These are phyloP conservation scores for Kodamaea sagamina DNA, from an alignment of 805 yeast genomes.

Conservation along the genomic window DNA sequence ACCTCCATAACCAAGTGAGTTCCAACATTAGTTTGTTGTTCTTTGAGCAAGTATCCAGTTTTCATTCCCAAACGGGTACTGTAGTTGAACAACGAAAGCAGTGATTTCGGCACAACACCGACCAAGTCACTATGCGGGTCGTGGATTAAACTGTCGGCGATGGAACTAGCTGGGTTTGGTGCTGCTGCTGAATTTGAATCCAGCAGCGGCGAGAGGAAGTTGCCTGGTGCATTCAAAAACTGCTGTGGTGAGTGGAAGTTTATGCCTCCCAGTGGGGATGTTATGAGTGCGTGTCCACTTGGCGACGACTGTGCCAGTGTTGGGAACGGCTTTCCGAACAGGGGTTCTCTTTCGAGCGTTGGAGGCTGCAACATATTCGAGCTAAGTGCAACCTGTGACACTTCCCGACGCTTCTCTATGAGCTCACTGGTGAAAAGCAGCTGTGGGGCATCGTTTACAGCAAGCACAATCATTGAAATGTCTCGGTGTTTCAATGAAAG, in stretches of 20 bases:
- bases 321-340: slow-evolving; percentile 6
- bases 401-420: slow-evolving; percentile 2
- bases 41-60: slow-evolving; percentile 65
- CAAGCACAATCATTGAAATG: slow-evolving; percentile 65
- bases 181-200: slow-evolving; percentile 5
- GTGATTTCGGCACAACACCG: slow-evolving; percentile 58
- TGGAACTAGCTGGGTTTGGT: slow-evolving; percentile 1
- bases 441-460: slow-evolving; percentile 64
- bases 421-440: slow-evolving; percentile 24
- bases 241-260: slow-evolving; percentile 41
- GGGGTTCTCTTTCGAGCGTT: not conserved
- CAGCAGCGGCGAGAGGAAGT: slow-evolving; percentile 33
- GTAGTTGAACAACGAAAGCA: slow-evolving; percentile 69
- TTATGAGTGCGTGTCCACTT: slow-evolving; percentile 14
- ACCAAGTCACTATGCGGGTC: slow-evolving; percentile 51
- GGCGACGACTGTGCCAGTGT: slow-evolving; percentile 2
- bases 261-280: slow-evolving; percentile 37
- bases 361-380: slow-evolving; percentile 7
- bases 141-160: slow-evolving; percentile 17
- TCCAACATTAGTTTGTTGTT: slow-evolving; percentile 16
- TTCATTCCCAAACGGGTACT: slow-evolving; percentile 69
- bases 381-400: not conserved
- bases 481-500: slow-evolving; percentile 58
- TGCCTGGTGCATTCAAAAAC: slow-evolving; percentile 34
- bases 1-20: slow-evolving; percentile 54